A percentile compares a stretch with the other conserved stretches of the same genome.
These are phyloP conservation scores for Trifolium pratense DNA, from an alignment of 306 rosid genomes.

Conservation along the genomic window DNA sequence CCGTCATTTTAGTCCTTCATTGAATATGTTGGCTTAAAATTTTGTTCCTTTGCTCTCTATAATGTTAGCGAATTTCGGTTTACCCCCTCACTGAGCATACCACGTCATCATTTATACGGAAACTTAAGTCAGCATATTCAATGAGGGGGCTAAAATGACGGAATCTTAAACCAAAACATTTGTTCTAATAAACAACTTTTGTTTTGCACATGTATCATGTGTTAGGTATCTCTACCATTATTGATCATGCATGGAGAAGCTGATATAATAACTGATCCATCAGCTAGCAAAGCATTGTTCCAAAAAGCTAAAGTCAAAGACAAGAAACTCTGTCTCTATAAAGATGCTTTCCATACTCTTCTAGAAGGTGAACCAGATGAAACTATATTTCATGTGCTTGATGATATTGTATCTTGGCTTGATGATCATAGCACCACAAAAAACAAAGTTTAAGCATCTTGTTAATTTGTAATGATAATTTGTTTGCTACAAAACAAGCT, in stretches of 20 bases:
- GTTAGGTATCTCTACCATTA: slow-evolving; percentile 57
- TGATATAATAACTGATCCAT: slow-evolving; percentile 60
- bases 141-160: no score
- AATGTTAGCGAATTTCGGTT: no score
- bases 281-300: slow-evolving; percentile 58
- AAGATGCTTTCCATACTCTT: slow-evolving; percentile 55
- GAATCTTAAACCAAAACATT: no score
- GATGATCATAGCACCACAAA: slow-evolving; percentile 49
- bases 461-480: neutral
- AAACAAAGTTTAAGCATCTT: slow-evolving; percentile 39
- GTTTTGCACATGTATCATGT: neutral
- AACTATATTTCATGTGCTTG: slow-evolving; percentile 53
- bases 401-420: slow-evolving; percentile 54
- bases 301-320: slow-evolving; percentile 51
- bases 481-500: slow-evolving; percentile 18
- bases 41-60: no score
- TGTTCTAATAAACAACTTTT: neutral
- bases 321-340: slow-evolving; percentile 57
- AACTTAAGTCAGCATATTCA: no score
- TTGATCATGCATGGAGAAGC: slow-evolving; percentile 66
- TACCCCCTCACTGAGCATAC: no score
- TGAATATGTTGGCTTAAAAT: no score
- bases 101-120: no score
- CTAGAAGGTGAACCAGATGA: slow-evolving; percentile 63
- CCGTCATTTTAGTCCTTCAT: no score